Evolutionary conservation across 2,329 filamentous ascomycete genomes (phyloP), one percentile per base, ranked within the genome.

Genomic region (Sporothrix humicola): DNA sequence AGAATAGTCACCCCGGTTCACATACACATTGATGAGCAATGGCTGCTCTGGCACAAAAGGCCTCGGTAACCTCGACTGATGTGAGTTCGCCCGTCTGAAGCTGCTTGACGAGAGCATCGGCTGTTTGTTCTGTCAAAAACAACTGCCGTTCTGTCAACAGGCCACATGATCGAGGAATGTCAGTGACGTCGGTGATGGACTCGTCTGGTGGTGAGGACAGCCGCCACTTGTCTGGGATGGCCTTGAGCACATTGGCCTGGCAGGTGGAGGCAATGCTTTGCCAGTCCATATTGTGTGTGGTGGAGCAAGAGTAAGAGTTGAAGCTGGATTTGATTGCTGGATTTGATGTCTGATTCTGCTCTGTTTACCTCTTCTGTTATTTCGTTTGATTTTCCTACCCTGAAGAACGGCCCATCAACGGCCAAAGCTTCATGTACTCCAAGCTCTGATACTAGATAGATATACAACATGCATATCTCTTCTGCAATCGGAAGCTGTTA

Each of bases 21-120:
- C 56, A 3, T 37, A 65, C 59, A 44, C 59, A 65, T 15, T 75
- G 74, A 15, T 75, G 74, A 1, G 74, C 74, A 15, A 75, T 50
- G 7, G 68, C 71, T 1, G 74, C 74, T 8, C 74, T 31, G 8
- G 69, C 71, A 44, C 66, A 68, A n/a, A 75, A 74, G 3, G 74
- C 74, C 13, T 52, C 56, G 0, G 71, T 70, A 12, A 75, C 61
- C n/a, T 69, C 73, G 1, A 50, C 71, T 1, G 74, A 65, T 10
- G 73, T 73, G 20, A 74, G 69, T 37, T 46, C 37, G 13, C 74
- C 73, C 13, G 42, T 46, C 12, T 52, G 63, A 42, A 75, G 65
- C 23, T 69, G 68, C 23, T 48, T 37, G 1, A 69, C 44, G 12
- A 75, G 66, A 0, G 42, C 59, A 17, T 56, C 71, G n/a, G 74